Percentiles rank a stretch among this genome's conserved stretches.
Evolutionary conservation across 768 basidiomycete species (phyloP).

Genomic region (Boletus rubroflammeus): DNA sequence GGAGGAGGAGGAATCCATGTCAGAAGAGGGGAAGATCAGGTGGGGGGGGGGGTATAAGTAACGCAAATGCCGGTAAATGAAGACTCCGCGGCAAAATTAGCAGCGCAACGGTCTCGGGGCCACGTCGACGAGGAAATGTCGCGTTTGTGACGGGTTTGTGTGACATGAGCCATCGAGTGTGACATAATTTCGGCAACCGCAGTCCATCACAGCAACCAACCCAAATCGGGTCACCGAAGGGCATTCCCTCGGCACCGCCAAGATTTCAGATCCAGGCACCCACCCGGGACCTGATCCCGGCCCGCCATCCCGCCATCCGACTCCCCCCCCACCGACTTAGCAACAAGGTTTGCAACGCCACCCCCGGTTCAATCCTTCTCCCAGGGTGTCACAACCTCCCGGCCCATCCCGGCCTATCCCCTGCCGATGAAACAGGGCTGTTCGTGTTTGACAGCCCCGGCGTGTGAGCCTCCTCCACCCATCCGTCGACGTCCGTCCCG

Average conservation of each 20-base stretch:
- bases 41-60: constrained; percentile 23
- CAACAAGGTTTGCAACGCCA: constrained; percentile 16
- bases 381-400: constrained; percentile 5
- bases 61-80: constrained; percentile 20
- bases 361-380: constrained; percentile 16
- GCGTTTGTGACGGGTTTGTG: constrained; percentile 24
- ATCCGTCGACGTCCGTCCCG: background rate
- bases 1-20: constrained; percentile 42
- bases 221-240: constrained; percentile 34
- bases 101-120: constrained; percentile 30
- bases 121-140: constrained; percentile 36
- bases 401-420: constrained; percentile 16
- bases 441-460: background rate
- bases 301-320: constrained; percentile 17
- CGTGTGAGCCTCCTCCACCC: background rate
- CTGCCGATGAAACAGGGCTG: constrained; percentile 17
- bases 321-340: constrained; percentile 16
- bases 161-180: constrained; percentile 28
- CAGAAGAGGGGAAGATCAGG: constrained; percentile 7
- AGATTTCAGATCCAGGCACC: constrained; percentile 40
- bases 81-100: constrained; percentile 32
- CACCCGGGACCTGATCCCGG: constrained; percentile 19
- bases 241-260: constrained; percentile 43
- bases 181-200: constrained; percentile 33
- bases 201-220: constrained; percentile 29